A percentile compares a stretch with the other conserved stretches of the same genome.
Conservation (phyloP, 768 basidiomycete genomes). For the Tricholoma hemisulphureum region DNA sequence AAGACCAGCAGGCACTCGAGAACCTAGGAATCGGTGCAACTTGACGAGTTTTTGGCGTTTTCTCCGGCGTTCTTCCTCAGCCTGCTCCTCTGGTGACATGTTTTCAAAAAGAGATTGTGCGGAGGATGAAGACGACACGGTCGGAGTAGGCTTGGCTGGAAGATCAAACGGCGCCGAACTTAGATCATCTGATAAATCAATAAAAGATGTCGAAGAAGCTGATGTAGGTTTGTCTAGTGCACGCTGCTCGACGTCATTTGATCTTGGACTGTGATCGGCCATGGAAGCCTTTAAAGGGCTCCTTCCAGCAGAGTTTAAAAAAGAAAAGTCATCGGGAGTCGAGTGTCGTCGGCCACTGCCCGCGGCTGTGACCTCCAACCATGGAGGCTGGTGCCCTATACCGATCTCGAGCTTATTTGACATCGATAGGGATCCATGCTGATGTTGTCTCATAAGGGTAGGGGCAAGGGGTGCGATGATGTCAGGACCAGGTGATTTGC, state of each 20-base stretch:
- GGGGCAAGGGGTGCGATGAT: constrained; percentile 20
- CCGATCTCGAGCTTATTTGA: constrained; percentile 19
- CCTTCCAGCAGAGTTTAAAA: constrained; percentile 23
- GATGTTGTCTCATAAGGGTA: constrained; percentile 4
- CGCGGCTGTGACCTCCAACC: constrained; percentile 38
- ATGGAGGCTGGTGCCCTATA: constrained; percentile 18
- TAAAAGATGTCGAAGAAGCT: constrained; percentile 50
- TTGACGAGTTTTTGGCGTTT: constrained; percentile 78
- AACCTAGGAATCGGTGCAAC: constrained; percentile 84
- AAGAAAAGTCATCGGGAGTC: constrained; percentile 46
- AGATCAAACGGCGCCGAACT: constrained; percentile 27
- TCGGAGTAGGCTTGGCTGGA: constrained; percentile 23
- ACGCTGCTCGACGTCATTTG: constrained; percentile 19
- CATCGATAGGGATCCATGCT: constrained; percentile 21
- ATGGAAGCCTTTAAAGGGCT: constrained; percentile 3
- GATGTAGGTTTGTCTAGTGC: constrained; percentile 22
- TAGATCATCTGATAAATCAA: constrained; percentile 69
- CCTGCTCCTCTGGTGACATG: constrained; percentile 50
- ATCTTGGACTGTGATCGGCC: neutral
- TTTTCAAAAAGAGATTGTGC: constrained; percentile 48
- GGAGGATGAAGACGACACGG: constrained; percentile 36
- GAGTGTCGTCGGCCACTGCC: constrained; percentile 50
- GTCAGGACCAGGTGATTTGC: constrained; percentile 57
- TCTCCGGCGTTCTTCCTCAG: constrained; percentile 61
- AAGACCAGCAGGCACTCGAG: constrained; percentile 68